phyloP scores from a whole-genome alignment of 2,329 filamentous ascomycete species.

The Aspergillus clavatus region DNA sequence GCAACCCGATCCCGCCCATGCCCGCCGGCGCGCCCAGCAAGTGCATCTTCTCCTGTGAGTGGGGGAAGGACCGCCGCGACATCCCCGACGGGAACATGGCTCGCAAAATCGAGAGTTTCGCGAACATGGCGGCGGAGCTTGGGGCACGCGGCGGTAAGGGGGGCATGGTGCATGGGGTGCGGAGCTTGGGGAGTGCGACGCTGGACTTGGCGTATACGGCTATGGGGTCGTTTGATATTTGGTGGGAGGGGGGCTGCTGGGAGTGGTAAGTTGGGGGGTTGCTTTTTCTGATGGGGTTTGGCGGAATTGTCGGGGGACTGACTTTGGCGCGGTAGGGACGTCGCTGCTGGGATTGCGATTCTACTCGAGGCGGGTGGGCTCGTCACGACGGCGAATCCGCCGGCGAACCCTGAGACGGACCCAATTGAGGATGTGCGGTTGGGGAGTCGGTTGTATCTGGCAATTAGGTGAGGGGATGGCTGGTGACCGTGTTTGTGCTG shows the following conservation, averaged over 20 bases:
- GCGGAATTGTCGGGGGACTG: too few relatives aligned
- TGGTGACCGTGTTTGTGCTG: too few relatives aligned
- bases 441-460: slow-evolving; percentile 66
- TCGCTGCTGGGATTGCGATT: slow-evolving; percentile 69
- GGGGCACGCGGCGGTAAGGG: too few relatives aligned
- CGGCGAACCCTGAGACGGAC: slow-evolving; percentile 51
- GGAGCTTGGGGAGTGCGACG: slow-evolving; percentile 68
- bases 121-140: slow-evolving; percentile 69
- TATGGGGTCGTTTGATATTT: slow-evolving; percentile 71
- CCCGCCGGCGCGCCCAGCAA: slow-evolving; percentile 60
- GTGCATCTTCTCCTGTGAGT: slow-evolving; percentile 71
- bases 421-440: slow-evolving; percentile 57
- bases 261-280: slow-evolving; percentile 69
- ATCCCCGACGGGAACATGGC: slow-evolving; percentile 61
- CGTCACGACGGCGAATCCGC: slow-evolving; percentile 69
- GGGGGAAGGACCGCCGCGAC: slow-evolving; percentile 72
- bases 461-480: too few relatives aligned
- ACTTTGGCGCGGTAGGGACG: slow-evolving; percentile 49
- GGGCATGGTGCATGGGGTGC: slow-evolving; percentile 73
- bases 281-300: neutral
- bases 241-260: slow-evolving; percentile 80
- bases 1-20: slow-evolving; percentile 58
- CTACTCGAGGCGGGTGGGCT: slow-evolving; percentile 69
- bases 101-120: slow-evolving; percentile 68
- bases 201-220: slow-evolving; percentile 70